phyloP scores from a whole-genome alignment of 345 rosid species.

The Gynandropsis gynandra region DNA sequence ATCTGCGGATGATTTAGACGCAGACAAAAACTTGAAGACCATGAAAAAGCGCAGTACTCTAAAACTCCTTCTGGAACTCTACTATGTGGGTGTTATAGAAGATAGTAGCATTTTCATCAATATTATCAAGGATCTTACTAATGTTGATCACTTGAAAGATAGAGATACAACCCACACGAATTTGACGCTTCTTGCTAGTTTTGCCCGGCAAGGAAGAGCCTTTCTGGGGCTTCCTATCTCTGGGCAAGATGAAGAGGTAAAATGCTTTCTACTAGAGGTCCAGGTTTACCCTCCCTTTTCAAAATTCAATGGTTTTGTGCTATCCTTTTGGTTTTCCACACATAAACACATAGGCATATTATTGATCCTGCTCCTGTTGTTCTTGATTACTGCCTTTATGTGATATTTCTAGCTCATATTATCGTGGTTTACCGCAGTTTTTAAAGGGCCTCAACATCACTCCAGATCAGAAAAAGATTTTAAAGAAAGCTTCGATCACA shows the following conservation, averaged over 20 bases:
- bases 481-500: constrained; percentile 67
- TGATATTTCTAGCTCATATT: constrained; percentile 11
- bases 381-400: neutral
- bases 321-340: neutral
- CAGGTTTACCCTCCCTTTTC: constrained; percentile 3
- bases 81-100: constrained; percentile 88
- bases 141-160: constrained; percentile 76
- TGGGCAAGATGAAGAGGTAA: constrained; percentile 93
- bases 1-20: constrained; percentile 79
- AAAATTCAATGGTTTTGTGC: constrained; percentile 3
- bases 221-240: constrained; percentile 87
- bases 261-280: constrained; percentile 14
- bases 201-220: constrained; percentile 95
- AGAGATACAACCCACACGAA: constrained; percentile 87
- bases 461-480: constrained; percentile 77
- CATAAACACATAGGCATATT: neutral
- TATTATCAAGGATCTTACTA: constrained; percentile 82
- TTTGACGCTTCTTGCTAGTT: constrained; percentile 86
- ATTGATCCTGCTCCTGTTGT: neutral
- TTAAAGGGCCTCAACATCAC: constrained; percentile 70
- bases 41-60: constrained; percentile 94
- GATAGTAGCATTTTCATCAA: constrained; percentile 65
- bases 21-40: constrained; percentile 76
- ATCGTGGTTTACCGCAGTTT: constrained; percentile 50
- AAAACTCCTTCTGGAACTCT: constrained; percentile 87